Evolutionary conservation across 805 yeast genomes (phyloP), one percentile per base, ranked within the genome.

Genomic region (Henningerozyma blattae): DNA sequence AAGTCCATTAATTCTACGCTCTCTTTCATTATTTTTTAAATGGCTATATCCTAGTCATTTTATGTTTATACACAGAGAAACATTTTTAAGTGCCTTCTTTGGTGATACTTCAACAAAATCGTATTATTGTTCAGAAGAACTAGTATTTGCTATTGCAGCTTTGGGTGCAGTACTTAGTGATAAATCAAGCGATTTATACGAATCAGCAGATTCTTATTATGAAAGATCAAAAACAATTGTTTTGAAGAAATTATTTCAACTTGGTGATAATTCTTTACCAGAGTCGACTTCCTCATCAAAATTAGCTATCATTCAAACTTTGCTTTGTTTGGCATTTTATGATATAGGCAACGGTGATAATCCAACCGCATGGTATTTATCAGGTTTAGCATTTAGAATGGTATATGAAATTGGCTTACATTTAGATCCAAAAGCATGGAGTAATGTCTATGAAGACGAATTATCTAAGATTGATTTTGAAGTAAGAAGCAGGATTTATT

Each of bases 21-120:
- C 54, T 4, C 35, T 52, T 15, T 50, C 56, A 2, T 33, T 44
- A 13, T 41, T 73, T 48, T 74, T 74, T 50, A 65, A 65, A 19
- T 72, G 77, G 76, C 67, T 68, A 43, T 74, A 74, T 37, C 79
- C 79, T 4, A 77, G 71, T 46, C 67, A 70, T 42, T 70, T 70
- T 44, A 65, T 67, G 63, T 73, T 71, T 44, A 64, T 74, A 17
- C 72, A 68, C 47, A 52, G 79, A 36, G 80, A 74, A 43, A 70
- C 76, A 0, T 73, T 74, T 44, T 49, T 74, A 28, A 59, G 62
- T 32, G 78, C 75, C 39, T 72, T 73, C 45, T 72, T 71, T 47
- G 62, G 68, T 28, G 53, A 49, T 34, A 36, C 44, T 19, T 33
- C 47, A 7, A 48, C 54, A 3, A 51, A 51, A 32, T 30, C 44